Evolutionary conservation across 129 eudicot genomes (phyloP).

Genomic region (Sambucus nigra): DNA sequence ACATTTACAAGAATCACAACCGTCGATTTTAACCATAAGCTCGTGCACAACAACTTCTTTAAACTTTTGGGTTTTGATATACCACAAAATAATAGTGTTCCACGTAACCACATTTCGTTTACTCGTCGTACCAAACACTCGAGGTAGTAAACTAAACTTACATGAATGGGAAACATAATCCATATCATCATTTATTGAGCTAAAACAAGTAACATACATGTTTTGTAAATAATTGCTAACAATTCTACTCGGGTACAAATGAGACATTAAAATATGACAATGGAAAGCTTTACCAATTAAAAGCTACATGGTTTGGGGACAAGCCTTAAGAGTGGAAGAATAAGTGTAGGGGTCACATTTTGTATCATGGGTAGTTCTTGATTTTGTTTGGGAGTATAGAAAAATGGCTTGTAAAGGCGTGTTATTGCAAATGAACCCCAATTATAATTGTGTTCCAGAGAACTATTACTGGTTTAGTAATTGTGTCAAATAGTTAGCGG

Average conservation of each 20-base stretch:
- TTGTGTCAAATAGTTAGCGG: conserved; percentile 79
- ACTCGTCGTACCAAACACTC: conserved; percentile 48
- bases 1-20: conserved; percentile 62
- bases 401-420: conserved; percentile 59
- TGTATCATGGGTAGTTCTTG: conserved; percentile 5
- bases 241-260: conserved; percentile 49
- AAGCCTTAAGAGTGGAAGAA: conserved; percentile 77
- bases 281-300: conserved; percentile 70
- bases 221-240: conserved; percentile 68
- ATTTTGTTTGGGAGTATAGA: conserved; percentile 41
- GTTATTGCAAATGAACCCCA: conserved; percentile 68
- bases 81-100: conserved; percentile 80
- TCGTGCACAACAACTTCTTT: conserved; percentile 48
- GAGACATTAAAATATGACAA: conserved; percentile 52
- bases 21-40: conserved; percentile 49
- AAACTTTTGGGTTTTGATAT: conserved; percentile 39
- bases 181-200: conserved; percentile 10
- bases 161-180: no score
- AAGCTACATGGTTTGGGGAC: conserved; percentile 45
- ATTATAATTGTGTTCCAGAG: conserved; percentile 93
- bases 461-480: conserved; percentile 80
- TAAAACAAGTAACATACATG: conserved; percentile 61
- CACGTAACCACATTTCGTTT: conserved; percentile 67
- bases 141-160: conserved; percentile 37
- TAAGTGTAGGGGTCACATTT: conserved; percentile 59